Evolutionary conservation across 805 yeast genomes (phyloP).

Genomic region (Myxozyma monticola): DNA sequence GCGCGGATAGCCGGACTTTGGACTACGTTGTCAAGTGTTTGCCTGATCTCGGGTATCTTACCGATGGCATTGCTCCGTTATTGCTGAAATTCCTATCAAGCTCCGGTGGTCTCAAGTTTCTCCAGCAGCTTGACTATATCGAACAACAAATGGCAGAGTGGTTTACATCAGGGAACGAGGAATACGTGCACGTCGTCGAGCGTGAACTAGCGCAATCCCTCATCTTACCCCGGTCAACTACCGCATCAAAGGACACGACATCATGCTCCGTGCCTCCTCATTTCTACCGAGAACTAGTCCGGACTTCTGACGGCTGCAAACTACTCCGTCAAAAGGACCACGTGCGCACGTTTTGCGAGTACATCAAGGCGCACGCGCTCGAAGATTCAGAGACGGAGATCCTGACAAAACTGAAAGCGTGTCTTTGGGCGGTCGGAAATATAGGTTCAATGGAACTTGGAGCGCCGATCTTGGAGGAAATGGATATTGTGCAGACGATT

Average conservation of each 20-base stretch:
- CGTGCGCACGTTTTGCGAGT: constrained; percentile 36
- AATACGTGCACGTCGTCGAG: constrained; percentile 32
- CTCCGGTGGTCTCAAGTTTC: constrained; percentile 66
- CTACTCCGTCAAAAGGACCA: constrained; percentile 54
- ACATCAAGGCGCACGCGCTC: constrained; percentile 31
- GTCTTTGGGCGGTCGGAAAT: constrained; percentile 84
- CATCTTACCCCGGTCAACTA: not conserved
- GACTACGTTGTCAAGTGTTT: constrained; percentile 51
- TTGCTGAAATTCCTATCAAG: constrained; percentile 64
- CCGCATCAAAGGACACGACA: not conserved
- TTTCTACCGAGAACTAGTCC: constrained; percentile 76
- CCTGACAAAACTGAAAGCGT: constrained; percentile 59
- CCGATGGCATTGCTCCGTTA: constrained; percentile 55
- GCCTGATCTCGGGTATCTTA: constrained; percentile 60
- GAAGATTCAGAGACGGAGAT: constrained; percentile 41
- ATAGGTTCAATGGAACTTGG: constrained; percentile 75
- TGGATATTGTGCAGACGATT: constrained; percentile 54
- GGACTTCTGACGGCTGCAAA: constrained; percentile 76
- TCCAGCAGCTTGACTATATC: constrained; percentile 59
- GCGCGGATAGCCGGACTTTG: constrained; percentile 49
- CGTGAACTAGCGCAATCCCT: constrained; percentile 20
- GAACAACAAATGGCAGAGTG: constrained; percentile 67
- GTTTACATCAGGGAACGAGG: constrained; percentile 45
- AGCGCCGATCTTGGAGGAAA: constrained; percentile 55
- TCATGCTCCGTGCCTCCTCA: constrained; percentile 51